Base-by-base conservation (phyloP, 257 asterid genomes). In the Solanum etuberosum region DNA sequence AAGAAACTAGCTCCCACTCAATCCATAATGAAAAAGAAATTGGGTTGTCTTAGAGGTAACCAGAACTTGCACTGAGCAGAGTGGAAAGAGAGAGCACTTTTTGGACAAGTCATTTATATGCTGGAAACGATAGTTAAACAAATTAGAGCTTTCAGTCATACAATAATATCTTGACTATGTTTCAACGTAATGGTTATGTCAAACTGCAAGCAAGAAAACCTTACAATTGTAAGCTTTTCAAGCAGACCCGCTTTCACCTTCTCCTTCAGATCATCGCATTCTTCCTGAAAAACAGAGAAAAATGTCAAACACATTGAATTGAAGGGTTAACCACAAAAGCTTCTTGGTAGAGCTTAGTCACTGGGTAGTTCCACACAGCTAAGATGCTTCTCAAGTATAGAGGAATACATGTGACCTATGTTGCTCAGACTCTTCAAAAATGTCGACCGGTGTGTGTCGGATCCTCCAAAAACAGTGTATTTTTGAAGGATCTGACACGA, bases 171-270 rank as follows among this genome's bases (percentile, higher is more conserved):
- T 31, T 31, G 43, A 81, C 85, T 48, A 81, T 46, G 35, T n/a
- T 14, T 34, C 80, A 67, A 48, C 32, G n/a, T 82, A 21, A 57
- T 86, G 54, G 46, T 23, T 20, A 67, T 13, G 84, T 51, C 85
- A 72, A 40, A 90, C 37, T 70, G 40, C 78, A 65, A 46, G 85
- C 43, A 46, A 86, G 23, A 31, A 81, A 70, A 51, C 89, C 98
- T 93, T 85, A 96, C 98, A 89, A 96, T 90, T 82, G 92, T 93
- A 86, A 93, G 98, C 93, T 96, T 93, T 89, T 89, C 89, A 37
- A 95, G 84, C 88, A 90, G 89, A 86, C 98, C 98, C 71, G 92
- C 91, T 84, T 87, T 85, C 88, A 95, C 89, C 88, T 88, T 95
- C 27, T 85, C 87, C 86, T 84, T 89, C 91, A 96, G 88, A 54